phyloP scores from a whole-genome alignment of 495 filamentous ascomycete genomes.

The Xeromyces bisporus region DNA sequence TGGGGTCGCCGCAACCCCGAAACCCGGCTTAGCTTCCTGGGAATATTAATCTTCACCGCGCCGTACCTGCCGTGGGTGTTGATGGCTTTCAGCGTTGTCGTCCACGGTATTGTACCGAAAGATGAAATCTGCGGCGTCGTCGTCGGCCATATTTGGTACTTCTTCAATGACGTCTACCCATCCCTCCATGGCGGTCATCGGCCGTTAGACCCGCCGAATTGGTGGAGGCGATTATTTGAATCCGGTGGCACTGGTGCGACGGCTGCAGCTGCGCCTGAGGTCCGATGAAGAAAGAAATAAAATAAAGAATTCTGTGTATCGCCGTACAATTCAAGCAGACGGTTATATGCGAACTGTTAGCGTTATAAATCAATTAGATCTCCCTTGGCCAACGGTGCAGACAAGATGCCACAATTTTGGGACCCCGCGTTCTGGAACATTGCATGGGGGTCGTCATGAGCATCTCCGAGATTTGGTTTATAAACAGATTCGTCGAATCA shows the following conservation, averaged over 20 bases:
- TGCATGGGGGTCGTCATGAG: too few relatives aligned
- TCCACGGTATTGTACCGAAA: slow-evolving; percentile 78
- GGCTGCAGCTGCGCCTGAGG: slow-evolving; percentile 22
- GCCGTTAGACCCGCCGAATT: slow-evolving; percentile 77
- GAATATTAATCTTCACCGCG: slow-evolving; percentile 76
- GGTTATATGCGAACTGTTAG: too few relatives aligned
- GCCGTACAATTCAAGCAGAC: too few relatives aligned
- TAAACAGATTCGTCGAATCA: too few relatives aligned
- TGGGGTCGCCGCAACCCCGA: slow-evolving; percentile 93
- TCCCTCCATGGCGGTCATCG: slow-evolving; percentile 69
- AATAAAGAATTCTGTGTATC: too few relatives aligned
- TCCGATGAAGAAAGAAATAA: slow-evolving; percentile 17
- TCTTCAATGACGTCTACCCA: slow-evolving; percentile 93
- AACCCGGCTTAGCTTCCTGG: slow-evolving; percentile 77
- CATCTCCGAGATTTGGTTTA: too few relatives aligned
- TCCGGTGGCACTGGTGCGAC: slow-evolving; percentile 11
- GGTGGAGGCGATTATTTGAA: slow-evolving; percentile 83
- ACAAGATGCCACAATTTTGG: too few relatives aligned
- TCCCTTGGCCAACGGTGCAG: too few relatives aligned
- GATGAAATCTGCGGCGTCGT: slow-evolving; percentile 90
- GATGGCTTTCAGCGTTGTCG: slow-evolving; percentile 70
- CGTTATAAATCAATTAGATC: too few relatives aligned
- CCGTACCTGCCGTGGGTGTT: slow-evolving; percentile 95
- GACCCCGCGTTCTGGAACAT: too few relatives aligned
- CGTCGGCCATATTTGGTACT: slow-evolving; percentile 95